Percentiles rank a stretch among this genome's conserved stretches.
phyloP scores from a whole-genome alignment of 2,329 filamentous ascomycete species.

The Hyphodiscus sp. region DNA sequence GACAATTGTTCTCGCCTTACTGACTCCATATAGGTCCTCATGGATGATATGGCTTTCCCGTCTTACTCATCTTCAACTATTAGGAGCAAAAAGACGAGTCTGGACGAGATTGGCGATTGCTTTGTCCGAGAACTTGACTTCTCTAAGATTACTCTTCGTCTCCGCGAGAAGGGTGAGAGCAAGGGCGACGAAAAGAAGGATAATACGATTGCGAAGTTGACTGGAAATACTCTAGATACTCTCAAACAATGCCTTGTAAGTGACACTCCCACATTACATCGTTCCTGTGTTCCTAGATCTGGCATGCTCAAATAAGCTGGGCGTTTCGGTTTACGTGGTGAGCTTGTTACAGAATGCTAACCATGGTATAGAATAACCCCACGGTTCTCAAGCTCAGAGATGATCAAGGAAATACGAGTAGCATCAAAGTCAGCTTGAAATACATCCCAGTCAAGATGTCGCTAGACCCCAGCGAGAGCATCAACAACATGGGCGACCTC shows the following conservation, averaged over 20 bases:
- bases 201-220: constrained; percentile 71
- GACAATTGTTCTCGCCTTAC: no score
- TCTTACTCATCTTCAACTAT: constrained; percentile 78
- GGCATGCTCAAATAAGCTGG: no score
- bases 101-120: constrained; percentile 91
- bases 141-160: constrained; percentile 81
- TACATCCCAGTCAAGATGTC: constrained; percentile 93
- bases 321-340: no score
- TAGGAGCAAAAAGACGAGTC: constrained; percentile 59
- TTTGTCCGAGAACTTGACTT: constrained; percentile 97
- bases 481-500: constrained; percentile 97
- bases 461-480: constrained; percentile 89
- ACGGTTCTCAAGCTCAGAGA: constrained; percentile 75
- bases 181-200: constrained; percentile 64
- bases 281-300: no score
- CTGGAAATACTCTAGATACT: constrained; percentile 78
- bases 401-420: constrained; percentile 68
- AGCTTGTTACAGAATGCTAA: constrained; percentile 8
- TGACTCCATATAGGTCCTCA: constrained; percentile 48
- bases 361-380: constrained; percentile 67
- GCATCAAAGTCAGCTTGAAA: constrained; percentile 84
- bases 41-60: constrained; percentile 92
- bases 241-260: constrained; percentile 79
- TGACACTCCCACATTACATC: constrained; percentile 13
- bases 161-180: constrained; percentile 73